phyloP scores from a whole-genome alignment of 2,329 filamentous ascomycete genomes.

The Apiospora malaysiana region DNA sequence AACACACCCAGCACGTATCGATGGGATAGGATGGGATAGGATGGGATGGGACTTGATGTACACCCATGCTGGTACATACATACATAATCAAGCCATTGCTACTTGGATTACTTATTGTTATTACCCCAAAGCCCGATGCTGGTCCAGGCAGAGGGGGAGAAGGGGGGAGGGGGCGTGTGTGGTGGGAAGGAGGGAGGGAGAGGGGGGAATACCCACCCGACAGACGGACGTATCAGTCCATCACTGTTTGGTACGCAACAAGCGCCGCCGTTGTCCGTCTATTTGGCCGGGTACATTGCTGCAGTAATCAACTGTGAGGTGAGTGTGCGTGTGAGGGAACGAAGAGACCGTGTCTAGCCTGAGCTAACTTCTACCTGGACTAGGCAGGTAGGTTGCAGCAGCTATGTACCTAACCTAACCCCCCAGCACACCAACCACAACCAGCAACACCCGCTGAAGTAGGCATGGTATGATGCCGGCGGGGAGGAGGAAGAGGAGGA shows the following conservation, averaged over 20 bases:
- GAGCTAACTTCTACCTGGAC: conserved; percentile 10
- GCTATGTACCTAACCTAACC: neutral
- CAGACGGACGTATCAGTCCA: conserved; percentile 14
- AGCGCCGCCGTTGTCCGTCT: conserved; percentile 17
- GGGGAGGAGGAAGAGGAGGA: too few relatives aligned
- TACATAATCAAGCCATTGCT: conserved; percentile 13
- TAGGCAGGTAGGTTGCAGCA: conserved; percentile 8
- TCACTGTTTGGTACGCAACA: conserved; percentile 9
- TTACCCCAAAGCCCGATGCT: conserved; percentile 18
- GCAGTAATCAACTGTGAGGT: conserved; percentile 5
- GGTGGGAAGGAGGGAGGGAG: neutral
- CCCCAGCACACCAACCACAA: neutral
- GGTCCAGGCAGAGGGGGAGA: conserved; percentile 10
- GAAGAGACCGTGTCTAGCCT: conserved; percentile 9
- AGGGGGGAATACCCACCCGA: conserved; percentile 2
- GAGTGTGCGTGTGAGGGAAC: neutral
- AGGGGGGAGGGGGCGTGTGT: conserved; percentile 4
- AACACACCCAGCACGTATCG: conserved; percentile 10
- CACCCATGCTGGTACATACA: conserved; percentile 10
- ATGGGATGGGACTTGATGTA: conserved; percentile 2
- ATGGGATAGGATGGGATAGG: neutral
- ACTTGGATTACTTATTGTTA: conserved; percentile 9
- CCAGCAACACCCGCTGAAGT: neutral
- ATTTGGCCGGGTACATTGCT: neutral
- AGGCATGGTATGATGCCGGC: neutral